Base-by-base conservation (phyloP, 2,329 filamentous ascomycete species). In the Lecanicillium sp. region DNA sequence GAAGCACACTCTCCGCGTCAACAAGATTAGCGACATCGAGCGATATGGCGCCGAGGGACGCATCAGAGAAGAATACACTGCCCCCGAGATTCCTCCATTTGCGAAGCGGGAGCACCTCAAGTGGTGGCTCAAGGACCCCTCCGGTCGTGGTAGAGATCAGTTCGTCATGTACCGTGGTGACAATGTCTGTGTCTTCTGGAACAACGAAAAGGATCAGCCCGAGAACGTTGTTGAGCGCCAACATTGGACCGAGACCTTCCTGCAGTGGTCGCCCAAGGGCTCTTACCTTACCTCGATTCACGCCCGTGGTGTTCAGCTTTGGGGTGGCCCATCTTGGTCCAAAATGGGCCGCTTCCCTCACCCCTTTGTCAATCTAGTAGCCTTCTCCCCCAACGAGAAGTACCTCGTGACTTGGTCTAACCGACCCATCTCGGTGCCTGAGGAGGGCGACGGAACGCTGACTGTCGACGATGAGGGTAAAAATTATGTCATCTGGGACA, bases 401-500 rank as follows among this genome's bases (percentile, higher is more conserved):
- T 98, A 95, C 65, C 62, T 98, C 40, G 89, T 90, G 41, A 96
- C 92, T 40, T 98, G 92, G 92, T 96, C 92, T 37, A 87, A 90
- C 64, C 78, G 87, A 36, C 88, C 92, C 17, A 94, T 98, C 55
- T 79, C 84, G 44, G 87, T 98, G 41, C 85, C 92, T 43, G 92
- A 96, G 51, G 80, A 81, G 48, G 84, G 85, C 48, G 84, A 94
- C 60, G 83, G 85, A 3, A 70, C 83, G n/a, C 73, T 95, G 36
- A 81, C 85, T 4, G 71, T 88, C 44, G 92, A 96, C 55, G 92
- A 98, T 56, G 90, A 98, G 53, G 92, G 92, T 63, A 96, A 96
- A 74, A 95, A 96, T 74, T 96, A 96, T 63, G 84, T 98, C 56
- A 89, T 98, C 56, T 98, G 92, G 92, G 90, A 96, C 56, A 82